A percentile compares a stretch with the other conserved stretches of the same genome.
Evolutionary conservation across 768 basidiomycete species (phyloP).

Genomic region (Amanita thiersii): DNA sequence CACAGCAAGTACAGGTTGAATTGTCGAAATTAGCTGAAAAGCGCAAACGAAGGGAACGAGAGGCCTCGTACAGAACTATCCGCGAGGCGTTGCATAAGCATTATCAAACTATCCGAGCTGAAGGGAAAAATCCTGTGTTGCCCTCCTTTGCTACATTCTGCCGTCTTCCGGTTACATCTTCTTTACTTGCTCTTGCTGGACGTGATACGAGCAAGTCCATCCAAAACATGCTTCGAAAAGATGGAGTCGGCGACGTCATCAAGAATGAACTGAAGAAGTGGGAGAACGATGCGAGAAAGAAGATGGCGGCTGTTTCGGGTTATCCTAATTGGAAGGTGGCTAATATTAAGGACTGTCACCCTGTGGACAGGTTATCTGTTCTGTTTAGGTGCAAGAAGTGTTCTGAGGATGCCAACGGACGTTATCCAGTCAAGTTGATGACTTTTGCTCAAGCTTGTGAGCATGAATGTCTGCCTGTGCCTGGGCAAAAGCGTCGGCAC

Average conservation of each 20-base stretch:
- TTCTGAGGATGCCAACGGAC: not conserved
- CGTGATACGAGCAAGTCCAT: constrained; percentile 2
- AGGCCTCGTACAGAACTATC: constrained; percentile 1
- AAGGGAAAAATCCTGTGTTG: not conserved
- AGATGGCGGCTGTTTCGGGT: constrained; percentile 2
- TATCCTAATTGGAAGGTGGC: not conserved
- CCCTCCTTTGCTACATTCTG: constrained; percentile 6
- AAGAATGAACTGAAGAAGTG: constrained; percentile 1
- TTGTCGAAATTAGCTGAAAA: not conserved
- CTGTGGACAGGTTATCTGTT: not conserved
- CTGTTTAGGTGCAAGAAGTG: constrained; percentile 5
- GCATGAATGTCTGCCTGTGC: constrained; percentile 1
- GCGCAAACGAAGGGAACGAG: not conserved
- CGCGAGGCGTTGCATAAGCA: not conserved
- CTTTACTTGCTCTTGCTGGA: not conserved
- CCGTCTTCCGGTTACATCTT: constrained; percentile 1
- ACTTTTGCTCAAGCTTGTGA: constrained; percentile 1
- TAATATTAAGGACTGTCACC: not conserved
- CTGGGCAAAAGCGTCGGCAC: not conserved
- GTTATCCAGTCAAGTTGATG: not conserved
- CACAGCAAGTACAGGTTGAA: not conserved
- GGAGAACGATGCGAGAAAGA: constrained; percentile 2
- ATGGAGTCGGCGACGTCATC: not conserved
- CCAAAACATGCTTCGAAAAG: constrained; percentile 1
- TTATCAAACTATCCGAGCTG: not conserved